Percentiles rank a stretch among this genome's conserved stretches.
Evolutionary conservation across 1,139 yeast species (phyloP).

Genomic region (Hansenula lynferdii): DNA sequence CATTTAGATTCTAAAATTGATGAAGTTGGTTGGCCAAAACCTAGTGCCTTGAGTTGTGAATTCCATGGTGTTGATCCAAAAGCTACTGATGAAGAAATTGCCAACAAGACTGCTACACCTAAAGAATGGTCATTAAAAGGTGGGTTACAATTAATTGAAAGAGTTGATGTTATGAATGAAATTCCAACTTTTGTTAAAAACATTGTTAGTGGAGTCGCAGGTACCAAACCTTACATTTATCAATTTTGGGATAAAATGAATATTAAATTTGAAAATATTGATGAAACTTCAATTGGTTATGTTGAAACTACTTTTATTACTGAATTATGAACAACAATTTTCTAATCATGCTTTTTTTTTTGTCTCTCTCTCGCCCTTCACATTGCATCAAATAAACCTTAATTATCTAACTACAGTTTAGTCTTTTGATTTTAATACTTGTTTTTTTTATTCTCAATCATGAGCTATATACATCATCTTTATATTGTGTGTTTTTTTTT

Average conservation of each 20-base stretch:
- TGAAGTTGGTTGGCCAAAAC: constrained; percentile 92
- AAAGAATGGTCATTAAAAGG: constrained; percentile 47
- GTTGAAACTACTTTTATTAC: constrained; percentile 80
- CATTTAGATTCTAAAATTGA: constrained; percentile 61
- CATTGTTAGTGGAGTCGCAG: constrained; percentile 91
- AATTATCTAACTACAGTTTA: background rate
- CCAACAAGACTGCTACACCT: constrained; percentile 25
- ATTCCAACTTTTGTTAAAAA: constrained; percentile 91
- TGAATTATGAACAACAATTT: constrained; percentile 22
- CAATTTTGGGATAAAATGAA: constrained; percentile 65
- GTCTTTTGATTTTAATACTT: background rate
- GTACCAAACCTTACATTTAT: constrained; percentile 91
- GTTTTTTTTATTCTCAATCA: background rate
- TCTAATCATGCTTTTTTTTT: no score
- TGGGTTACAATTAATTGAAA: constrained; percentile 63
- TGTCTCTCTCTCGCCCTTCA: background rate
- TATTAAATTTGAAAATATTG: constrained; percentile 31
- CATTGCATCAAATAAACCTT: background rate
- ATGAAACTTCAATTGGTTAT: constrained; percentile 68
- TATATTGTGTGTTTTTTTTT: no score
- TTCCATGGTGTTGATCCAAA: constrained; percentile 44
- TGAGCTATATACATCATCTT: no score
- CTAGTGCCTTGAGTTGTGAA: constrained; percentile 58
- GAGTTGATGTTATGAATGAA: constrained; percentile 98
- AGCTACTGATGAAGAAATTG: constrained; percentile 34